Evolutionary conservation across 768 basidiomycete genomes (phyloP), one percentile per base, ranked within the genome.

Genomic region (Cyathus striatus): DNA sequence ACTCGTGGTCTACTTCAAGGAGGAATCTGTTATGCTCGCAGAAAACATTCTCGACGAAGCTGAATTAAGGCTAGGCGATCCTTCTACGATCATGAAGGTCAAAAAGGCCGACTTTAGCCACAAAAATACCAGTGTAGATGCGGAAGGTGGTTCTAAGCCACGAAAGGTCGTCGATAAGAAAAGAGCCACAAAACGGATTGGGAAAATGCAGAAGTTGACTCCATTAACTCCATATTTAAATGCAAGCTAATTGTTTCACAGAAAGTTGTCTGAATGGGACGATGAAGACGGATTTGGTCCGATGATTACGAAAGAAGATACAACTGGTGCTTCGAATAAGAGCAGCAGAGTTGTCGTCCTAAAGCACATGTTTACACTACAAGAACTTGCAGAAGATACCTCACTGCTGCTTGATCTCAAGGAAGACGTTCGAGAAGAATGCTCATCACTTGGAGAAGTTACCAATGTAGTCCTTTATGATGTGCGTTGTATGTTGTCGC

Each of bases 391-490:
- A 23, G 80, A 92, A 51, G 93, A 98, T 54, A 69, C 89, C 1
- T 73, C 89, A 5, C 65, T 97, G 20, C 66, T 97, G 16, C 76
- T 98, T 12, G 95, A 98, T 52, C 73, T 97, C 40, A 97, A 97
- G 58, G 92, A 96, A 56, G 95, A 98, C 51, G 93, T 98, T 14
- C 78, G 95, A 42, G 93, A 95, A 24, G 95, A 98, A 58, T 92
- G 92, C 49, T 81, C 87, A 39, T 76, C 76, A 0, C 62, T 98
- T 10, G 96, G 96, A 22, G 90, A 94, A 53, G 96, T 99, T 3
- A 98, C 96, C 1, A 97, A 92, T 52, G 89, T 97, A 1, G 83
- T 91, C 23, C 63, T 99, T 30, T 98, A 95, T 56, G 95, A 99
- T 66, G 95, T 95, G 61, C 62, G 89, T 72, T 14, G 41, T 42